Percentiles rank a stretch among this genome's conserved stretches.
Conservation (phyloP, 768 basidiomycete species). For the Suillus fuscotomentosus region DNA sequence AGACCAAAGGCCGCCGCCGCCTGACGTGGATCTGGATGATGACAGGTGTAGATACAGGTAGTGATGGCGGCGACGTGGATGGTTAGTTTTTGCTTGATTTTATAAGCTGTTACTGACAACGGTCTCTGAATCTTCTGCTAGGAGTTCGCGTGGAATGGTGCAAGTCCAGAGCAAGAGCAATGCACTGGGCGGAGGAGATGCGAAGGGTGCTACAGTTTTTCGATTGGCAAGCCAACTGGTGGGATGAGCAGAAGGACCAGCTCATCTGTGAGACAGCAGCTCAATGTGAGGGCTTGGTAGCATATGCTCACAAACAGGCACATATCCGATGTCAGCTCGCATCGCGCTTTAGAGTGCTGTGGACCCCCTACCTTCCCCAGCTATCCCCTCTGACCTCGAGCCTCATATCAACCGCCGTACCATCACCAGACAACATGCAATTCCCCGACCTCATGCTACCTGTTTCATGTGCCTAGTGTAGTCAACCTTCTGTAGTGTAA, state of each 20-base stretch:
- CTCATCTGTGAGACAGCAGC: neutral
- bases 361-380: neutral
- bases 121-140: too few relatives aligned
- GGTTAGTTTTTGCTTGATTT: neutral
- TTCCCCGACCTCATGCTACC: neutral
- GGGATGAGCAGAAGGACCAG: slow-evolving; percentile 11
- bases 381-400: too few relatives aligned
- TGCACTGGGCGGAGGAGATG: slow-evolving; percentile 37
- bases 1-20: neutral
- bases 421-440: neutral
- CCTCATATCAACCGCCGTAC: neutral
- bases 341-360: neutral
- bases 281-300: slow-evolving; percentile 13
- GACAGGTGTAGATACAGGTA: neutral
- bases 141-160: slow-evolving; percentile 30
- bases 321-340: neutral
- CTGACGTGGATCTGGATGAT: slow-evolving; percentile 1
- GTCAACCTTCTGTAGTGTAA: neutral
- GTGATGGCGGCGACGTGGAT: neutral
- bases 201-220: slow-evolving; percentile 20
- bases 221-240: slow-evolving; percentile 16
- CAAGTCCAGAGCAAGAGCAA: slow-evolving; percentile 26
- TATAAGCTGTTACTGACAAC: too few relatives aligned
- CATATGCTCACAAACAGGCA: slow-evolving; percentile 21
- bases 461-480: too few relatives aligned